Evolutionary conservation across 371 early-diverging fungal species (phyloP).

Genomic region (Chytridiales sp.): DNA sequence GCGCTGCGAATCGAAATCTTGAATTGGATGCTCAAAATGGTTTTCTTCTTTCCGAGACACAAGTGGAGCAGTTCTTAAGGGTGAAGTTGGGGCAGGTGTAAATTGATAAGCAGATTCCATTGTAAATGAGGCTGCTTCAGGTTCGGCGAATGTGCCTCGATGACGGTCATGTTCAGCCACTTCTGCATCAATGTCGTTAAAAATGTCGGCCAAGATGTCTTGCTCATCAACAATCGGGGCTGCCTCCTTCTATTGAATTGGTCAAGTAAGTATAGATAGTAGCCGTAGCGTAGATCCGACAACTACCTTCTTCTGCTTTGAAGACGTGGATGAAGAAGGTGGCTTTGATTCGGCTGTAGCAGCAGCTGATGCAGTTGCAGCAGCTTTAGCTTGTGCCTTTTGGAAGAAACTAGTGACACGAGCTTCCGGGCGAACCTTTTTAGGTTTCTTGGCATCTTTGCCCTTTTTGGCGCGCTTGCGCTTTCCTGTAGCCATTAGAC

Average conservation of each 20-base stretch:
- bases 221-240: conserved; percentile 6
- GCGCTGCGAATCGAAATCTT: not conserved
- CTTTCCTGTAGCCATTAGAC: conserved; percentile 1
- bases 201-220: conserved; percentile 19
- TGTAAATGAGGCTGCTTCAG: not conserved
- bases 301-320: not conserved
- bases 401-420: conserved; percentile 32
- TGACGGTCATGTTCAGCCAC: not conserved
- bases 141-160: not conserved
- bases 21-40: conserved; percentile 2
- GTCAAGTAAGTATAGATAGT: too few relatives aligned
- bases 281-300: too few relatives aligned
- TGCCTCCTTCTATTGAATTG: not conserved
- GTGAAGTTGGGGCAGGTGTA: not conserved
- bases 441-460: conserved; percentile 13
- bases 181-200: conserved; percentile 30
- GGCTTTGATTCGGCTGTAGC: not conserved
- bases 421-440: conserved; percentile 22
- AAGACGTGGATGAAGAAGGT: not conserved
- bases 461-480: conserved; percentile 4
- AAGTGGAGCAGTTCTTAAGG: not conserved
- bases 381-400: conserved; percentile 15
- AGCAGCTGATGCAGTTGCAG: not conserved
- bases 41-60: not conserved
- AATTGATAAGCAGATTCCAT: not conserved